Conservation (phyloP, 1,139 yeast species). For the Suhomyces wounanorum region DNA sequence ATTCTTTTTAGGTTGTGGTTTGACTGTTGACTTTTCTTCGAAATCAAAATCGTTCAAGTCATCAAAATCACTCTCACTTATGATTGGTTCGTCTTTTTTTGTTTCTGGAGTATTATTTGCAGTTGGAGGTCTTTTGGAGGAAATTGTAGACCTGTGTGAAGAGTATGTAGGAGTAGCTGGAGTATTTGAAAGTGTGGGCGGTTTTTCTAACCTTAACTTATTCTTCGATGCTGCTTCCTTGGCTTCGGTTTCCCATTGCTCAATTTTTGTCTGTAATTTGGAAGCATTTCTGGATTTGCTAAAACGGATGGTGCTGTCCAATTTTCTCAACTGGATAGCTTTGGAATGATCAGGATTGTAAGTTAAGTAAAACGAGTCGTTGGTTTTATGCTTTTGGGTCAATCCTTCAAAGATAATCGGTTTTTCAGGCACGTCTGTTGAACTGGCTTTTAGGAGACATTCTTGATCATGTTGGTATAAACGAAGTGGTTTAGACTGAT, state of each 20-base stretch:
- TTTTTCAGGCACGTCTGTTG: slow-evolving; percentile 23
- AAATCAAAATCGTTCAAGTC: slow-evolving; percentile 30
- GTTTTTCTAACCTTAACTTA: not conserved
- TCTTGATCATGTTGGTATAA: slow-evolving; percentile 40
- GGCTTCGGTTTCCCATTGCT: slow-evolving; percentile 17
- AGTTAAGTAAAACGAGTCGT: slow-evolving; percentile 37
- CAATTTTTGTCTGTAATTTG: slow-evolving; percentile 19
- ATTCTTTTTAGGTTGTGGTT: slow-evolving; percentile 7
- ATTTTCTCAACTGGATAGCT: slow-evolving; percentile 25
- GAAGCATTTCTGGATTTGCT: slow-evolving; percentile 40
- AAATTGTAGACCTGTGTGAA: slow-evolving; percentile 4
- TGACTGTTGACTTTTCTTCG: slow-evolving; percentile 10
- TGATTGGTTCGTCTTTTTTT: slow-evolving; percentile 27
- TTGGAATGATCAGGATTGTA: slow-evolving; percentile 21
- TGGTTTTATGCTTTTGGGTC: slow-evolving; percentile 31
- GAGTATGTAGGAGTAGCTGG: slow-evolving; percentile 5
- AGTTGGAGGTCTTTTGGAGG: slow-evolving; percentile 23
- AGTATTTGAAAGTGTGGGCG: not conserved
- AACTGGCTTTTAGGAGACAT: slow-evolving; percentile 34
- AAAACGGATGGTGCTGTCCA: slow-evolving; percentile 37
- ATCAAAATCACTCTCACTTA: slow-evolving; percentile 43
- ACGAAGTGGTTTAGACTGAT: slow-evolving; percentile 35
- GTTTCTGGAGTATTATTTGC: slow-evolving; percentile 20
- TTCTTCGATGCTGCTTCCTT: not conserved
- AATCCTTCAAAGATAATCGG: slow-evolving; percentile 45